These are phyloP conservation scores for Tolypocladium cylindrosporum DNA, from an alignment of 2,329 filamentous ascomycete species.

Conservation along the genomic window DNA sequence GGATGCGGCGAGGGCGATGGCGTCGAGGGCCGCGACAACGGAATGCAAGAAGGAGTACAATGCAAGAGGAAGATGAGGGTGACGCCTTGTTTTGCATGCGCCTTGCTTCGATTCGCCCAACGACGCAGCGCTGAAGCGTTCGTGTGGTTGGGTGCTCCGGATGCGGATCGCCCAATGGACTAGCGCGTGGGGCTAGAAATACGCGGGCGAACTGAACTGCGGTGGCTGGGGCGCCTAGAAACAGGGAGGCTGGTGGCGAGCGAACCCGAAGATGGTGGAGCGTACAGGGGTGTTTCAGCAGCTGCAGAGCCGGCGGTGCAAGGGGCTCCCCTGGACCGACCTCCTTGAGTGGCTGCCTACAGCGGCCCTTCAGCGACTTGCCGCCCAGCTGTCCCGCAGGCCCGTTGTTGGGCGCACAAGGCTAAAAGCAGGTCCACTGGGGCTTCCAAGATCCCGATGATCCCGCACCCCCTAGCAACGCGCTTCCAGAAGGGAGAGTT, in stretches of 20 bases:
- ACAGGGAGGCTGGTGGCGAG: constrained; percentile 19
- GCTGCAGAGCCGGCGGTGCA: neutral
- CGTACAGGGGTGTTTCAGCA: neutral
- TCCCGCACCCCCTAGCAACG: neutral
- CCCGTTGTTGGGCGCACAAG: neutral
- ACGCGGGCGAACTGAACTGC: neutral
- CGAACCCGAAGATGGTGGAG: neutral
- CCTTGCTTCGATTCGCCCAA: constrained; percentile 1
- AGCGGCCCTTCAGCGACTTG: no score
- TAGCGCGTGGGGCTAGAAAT: neutral
- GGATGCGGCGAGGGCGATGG: neutral
- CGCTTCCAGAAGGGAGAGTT: neutral
- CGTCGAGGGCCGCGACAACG: neutral
- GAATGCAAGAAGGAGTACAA: neutral
- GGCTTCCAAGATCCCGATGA: neutral
- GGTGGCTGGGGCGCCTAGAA: constrained; percentile 18
- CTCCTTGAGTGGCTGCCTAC: neutral
- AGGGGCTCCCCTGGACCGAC: neutral
- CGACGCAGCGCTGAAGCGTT: neutral
- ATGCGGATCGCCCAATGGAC: neutral
- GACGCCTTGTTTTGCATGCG: constrained; percentile 5
- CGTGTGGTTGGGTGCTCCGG: neutral
- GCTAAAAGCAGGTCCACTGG: neutral
- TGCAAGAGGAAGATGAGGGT: neutral
- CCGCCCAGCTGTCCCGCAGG: neutral